phyloP scores from a whole-genome alignment of 2,329 filamentous ascomycete genomes.

The Microascus cirrosus region DNA sequence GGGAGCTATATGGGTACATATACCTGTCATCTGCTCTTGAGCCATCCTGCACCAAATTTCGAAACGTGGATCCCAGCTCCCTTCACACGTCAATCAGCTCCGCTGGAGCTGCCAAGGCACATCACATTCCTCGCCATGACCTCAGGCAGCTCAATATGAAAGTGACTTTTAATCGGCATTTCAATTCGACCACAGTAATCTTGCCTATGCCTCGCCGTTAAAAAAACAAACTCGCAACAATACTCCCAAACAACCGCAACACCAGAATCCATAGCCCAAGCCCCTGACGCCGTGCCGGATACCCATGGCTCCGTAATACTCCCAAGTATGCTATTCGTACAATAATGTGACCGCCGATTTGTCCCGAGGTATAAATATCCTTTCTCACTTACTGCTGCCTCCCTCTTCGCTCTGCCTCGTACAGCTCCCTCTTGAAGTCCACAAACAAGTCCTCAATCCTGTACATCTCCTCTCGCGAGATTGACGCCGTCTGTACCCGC shows the following conservation, averaged over 20 bases:
- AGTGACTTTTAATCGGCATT: neutral
- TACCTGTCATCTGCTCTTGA: neutral
- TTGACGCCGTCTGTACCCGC: conserved; percentile 43
- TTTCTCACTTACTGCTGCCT: conserved; percentile 12
- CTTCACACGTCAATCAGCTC: neutral
- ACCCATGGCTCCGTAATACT: neutral
- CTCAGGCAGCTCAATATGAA: neutral
- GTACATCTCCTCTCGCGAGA: conserved; percentile 55
- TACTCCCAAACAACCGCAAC: neutral
- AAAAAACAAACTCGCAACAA: neutral
- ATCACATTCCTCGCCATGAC: neutral
- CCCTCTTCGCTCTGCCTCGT: conserved; percentile 55
- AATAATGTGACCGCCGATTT: neutral
- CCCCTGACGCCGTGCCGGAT: neutral
- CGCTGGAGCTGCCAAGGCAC: neutral
- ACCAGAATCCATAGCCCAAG: neutral
- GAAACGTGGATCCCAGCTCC: neutral
- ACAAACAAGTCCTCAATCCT: conserved; percentile 70
- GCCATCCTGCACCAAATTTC: neutral
- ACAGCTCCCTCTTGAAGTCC: conserved; percentile 64
- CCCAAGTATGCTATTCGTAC: neutral
- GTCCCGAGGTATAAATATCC: neutral
- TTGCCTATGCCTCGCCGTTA: neutral
- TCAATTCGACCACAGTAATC: neutral
- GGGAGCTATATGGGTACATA: neutral